These are phyloP conservation scores for Terana coerulea DNA, from an alignment of 768 basidiomycete genomes.

Conservation along the genomic window DNA sequence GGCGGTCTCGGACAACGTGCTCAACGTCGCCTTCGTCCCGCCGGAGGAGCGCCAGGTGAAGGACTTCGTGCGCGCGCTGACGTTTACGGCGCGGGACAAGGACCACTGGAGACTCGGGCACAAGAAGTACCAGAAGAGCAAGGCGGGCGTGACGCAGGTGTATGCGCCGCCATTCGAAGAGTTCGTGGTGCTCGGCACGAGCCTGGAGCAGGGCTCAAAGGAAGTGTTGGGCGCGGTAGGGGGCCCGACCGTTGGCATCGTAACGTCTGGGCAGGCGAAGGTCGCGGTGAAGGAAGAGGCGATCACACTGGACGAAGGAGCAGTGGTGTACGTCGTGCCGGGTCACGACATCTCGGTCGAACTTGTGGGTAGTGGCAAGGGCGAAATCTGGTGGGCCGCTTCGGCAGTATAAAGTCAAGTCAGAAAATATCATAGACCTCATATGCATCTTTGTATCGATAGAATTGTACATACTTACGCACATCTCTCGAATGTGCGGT, in stretches of 20 bases:
- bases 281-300: constrained; percentile 15
- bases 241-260: constrained; percentile 26
- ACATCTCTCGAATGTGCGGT: no score
- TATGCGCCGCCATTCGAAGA: constrained; percentile 27
- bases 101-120: constrained; percentile 21
- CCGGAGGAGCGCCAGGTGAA: constrained; percentile 14
- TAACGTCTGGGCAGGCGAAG: constrained; percentile 16
- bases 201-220: constrained; percentile 5
- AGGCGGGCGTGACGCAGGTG: constrained; percentile 14
- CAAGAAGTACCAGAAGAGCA: constrained; percentile 14
- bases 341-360: constrained; percentile 12
- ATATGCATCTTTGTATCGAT: no score
- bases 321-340: constrained; percentile 21
- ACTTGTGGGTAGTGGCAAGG: constrained; percentile 9
- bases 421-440: neutral
- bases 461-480: no score
- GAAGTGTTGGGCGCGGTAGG: constrained; percentile 6
- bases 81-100: constrained; percentile 23
- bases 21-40: constrained; percentile 45
- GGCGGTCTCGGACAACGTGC: constrained; percentile 56
- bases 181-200: constrained; percentile 26
- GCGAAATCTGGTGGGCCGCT: constrained; percentile 26
- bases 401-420: constrained; percentile 8
- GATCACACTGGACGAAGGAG: constrained; percentile 18
- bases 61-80: constrained; percentile 23